These are phyloP conservation scores for Microbotryomycetes sp. DNA, from an alignment of 1,284 basidiomycete species.

Conservation along the genomic window DNA sequence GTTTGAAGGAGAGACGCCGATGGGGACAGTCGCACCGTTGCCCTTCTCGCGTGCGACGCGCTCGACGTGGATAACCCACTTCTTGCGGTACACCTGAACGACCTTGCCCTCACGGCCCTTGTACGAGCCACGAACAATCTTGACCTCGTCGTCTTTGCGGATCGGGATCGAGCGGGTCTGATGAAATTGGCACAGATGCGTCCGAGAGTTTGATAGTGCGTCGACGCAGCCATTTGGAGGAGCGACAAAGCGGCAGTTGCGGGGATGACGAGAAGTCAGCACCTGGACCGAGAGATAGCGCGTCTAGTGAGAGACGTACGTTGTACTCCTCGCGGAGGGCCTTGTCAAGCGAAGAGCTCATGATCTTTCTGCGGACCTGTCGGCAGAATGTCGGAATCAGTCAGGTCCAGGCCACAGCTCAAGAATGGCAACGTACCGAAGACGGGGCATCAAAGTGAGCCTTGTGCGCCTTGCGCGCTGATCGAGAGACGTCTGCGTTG, in stretches of 20 bases:
- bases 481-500: slow-evolving; percentile 18
- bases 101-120: slow-evolving; percentile 95
- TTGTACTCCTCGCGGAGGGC: slow-evolving; percentile 89
- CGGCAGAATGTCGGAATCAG: no score
- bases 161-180: slow-evolving; percentile 88
- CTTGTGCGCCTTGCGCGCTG: slow-evolving; percentile 87
- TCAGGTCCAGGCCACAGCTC: neutral
- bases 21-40: slow-evolving; percentile 86
- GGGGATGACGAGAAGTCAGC: neutral
- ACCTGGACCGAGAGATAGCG: no score
- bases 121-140: slow-evolving; percentile 83
- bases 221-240: no score
- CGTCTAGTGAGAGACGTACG: slow-evolving; percentile 53
- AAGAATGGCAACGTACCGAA: slow-evolving; percentile 2
- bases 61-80: slow-evolving; percentile 98
- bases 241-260: no score
- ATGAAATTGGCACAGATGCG: no score
- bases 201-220: no score
- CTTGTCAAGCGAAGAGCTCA: slow-evolving; percentile 93
- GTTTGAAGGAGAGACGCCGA: slow-evolving; percentile 95
- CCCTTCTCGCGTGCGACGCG: slow-evolving; percentile 97
- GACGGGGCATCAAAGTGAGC: slow-evolving; percentile 91
- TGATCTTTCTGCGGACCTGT: slow-evolving; percentile 82
- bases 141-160: slow-evolving; percentile 97
- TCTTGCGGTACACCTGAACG: slow-evolving; percentile 85